Base-by-base conservation (phyloP, 495 filamentous ascomycete genomes). In the Copromyces sp. region DNA sequence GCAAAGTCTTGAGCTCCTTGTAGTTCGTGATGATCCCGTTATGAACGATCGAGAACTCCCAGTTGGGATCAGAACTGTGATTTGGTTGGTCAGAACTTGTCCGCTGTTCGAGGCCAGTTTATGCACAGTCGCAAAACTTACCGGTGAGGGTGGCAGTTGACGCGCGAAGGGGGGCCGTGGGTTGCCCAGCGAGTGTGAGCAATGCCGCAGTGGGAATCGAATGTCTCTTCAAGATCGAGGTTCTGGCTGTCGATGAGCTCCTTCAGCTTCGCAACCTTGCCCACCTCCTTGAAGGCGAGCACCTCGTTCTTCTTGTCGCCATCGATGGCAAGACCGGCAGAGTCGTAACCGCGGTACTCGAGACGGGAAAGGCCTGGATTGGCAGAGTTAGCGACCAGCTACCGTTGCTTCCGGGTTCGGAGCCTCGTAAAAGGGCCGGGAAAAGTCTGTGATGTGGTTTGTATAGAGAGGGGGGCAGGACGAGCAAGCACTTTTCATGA, bases 21-120 rank as follows among this genome's bases (percentile, higher is more conserved):
- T 99, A 99, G 87, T 99, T 99, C 85, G 95, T 99, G 85, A 99
- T 99, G 87, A 99, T 99, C 81, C 95, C 95, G 83, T 99, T 99
- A 90, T 99, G 95, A 59, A 98, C 95, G 77, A 99, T 92, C 73
- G 94, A 88, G 81, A 99, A 99, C 83, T 98, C 90, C 93, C 94
- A 98, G 77, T 85, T 92, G 77, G 91, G 90, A 79, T 99, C 95
- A 61, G 86, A 88, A 80, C 86, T 86, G 73, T 17, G 39, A 65
- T 65, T 32, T 35, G 29, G 29, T 65, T 35, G 29, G 35, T 20
- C 32, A 45, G n/a, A 17, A 65, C 14, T 65, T 37, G 53, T 17
- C 29, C 53, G 29, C 53, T 24, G 2, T 68, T 40, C 35, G 37
- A 35, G n/a, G 16, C 32, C n/a, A 37, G 17, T 39, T 11, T 20